Conservation (phyloP, 306 rosid species). For the Pterocarpus macrocarpus region DNA sequence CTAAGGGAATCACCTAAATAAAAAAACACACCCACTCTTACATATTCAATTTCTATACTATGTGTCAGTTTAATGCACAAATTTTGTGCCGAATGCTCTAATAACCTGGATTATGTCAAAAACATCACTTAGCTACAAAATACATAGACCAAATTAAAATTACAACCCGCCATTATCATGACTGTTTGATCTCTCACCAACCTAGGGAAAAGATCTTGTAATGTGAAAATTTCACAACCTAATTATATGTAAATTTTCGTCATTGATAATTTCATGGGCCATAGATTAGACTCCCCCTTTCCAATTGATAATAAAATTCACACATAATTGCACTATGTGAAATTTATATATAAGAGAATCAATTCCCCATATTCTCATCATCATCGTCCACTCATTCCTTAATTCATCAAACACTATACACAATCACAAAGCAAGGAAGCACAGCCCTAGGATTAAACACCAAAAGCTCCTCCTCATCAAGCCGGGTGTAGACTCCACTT, state of each 20-base stretch:
- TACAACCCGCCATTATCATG: slow-evolving; percentile 21
- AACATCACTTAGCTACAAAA: slow-evolving; percentile 45
- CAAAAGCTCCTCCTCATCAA: slow-evolving; percentile 89
- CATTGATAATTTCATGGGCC: too few species aligned
- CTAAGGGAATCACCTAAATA: slow-evolving; percentile 22
- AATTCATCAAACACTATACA: slow-evolving; percentile 66
- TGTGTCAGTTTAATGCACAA: slow-evolving; percentile 41
- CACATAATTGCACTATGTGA: too few species aligned
- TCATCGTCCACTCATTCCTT: neutral
- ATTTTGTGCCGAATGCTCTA: slow-evolving; percentile 18
- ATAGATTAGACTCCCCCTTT: too few species aligned
- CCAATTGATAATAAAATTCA: too few species aligned
- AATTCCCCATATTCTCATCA: neutral
- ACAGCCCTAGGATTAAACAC: slow-evolving; percentile 96
- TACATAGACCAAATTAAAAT: slow-evolving; percentile 42
- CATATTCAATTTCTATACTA: slow-evolving; percentile 34
- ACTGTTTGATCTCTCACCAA: slow-evolving; percentile 22
- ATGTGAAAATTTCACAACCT: too few species aligned
- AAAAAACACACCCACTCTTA: neutral
- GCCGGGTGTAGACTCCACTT: slow-evolving; percentile 66
- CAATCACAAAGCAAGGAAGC: slow-evolving; percentile 98
- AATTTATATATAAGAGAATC: too few species aligned
- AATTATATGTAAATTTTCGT: too few species aligned
- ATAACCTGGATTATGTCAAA: slow-evolving; percentile 28
- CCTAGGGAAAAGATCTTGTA: too few species aligned